A percentile compares a stretch with the other conserved stretches of the same genome.
Evolutionary conservation across 805 yeast species (phyloP).

Genomic region (Brettanomyces custersianus): DNA sequence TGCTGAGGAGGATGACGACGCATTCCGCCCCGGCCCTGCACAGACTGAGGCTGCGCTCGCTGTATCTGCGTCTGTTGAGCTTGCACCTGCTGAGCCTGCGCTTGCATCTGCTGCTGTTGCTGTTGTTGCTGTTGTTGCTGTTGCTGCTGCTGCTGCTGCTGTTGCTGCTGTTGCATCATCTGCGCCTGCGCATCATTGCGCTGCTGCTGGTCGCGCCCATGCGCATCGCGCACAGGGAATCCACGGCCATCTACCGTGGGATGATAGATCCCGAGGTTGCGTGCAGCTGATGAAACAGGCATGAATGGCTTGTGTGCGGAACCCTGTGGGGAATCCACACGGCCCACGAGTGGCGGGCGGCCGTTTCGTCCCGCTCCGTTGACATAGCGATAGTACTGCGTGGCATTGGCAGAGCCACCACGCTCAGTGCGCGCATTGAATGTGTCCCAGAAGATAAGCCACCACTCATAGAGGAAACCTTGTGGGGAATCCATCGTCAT

Average conservation of each 20-base stretch:
- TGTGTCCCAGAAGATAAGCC: slow-evolving; percentile 94
- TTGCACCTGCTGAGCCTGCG: not conserved
- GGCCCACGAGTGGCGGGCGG: no score
- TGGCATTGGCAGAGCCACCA: slow-evolving; percentile 54
- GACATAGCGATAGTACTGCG: slow-evolving; percentile 62
- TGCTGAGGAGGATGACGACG: not conserved
- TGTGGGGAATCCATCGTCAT: slow-evolving; percentile 75
- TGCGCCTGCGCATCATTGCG: not conserved
- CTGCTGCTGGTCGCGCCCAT: not conserved
- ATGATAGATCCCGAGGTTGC: not conserved
- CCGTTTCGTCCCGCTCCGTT: slow-evolving; percentile 9
- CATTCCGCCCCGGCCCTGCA: not conserved
- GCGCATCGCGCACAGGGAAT: no score
- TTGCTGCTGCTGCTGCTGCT: slow-evolving; percentile 1
- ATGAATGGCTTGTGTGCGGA: no score
- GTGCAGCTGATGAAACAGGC: not conserved
- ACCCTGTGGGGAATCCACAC: no score
- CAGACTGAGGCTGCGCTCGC: not conserved
- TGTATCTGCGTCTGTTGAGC: not conserved
- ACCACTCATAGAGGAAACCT: slow-evolving; percentile 88
- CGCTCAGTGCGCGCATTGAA: slow-evolving; percentile 71
- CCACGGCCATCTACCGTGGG: no score
- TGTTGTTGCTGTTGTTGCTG: slow-evolving; percentile 4
- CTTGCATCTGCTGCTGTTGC: slow-evolving; percentile 1
- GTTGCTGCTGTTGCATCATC: not conserved